These are phyloP conservation scores for Endotrypanum monterogeii DNA, from an alignment of 208 protist genomes.

Conservation along the genomic window DNA sequence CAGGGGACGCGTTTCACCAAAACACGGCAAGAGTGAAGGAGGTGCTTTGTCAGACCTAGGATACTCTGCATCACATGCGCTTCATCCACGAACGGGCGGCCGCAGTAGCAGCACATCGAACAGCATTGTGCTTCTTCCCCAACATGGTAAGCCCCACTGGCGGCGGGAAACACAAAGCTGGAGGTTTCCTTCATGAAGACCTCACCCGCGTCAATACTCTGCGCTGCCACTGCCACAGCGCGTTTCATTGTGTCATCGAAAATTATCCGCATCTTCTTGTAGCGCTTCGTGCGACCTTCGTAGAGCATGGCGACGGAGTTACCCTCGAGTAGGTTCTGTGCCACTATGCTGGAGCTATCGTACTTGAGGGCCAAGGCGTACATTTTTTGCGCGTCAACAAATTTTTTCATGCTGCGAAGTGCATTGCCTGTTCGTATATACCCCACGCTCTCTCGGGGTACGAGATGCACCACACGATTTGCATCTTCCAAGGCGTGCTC, in stretches of 20 bases:
- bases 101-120: slow-evolving; percentile 61
- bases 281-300: slow-evolving; percentile 40
- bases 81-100: slow-evolving; percentile 43
- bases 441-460: slow-evolving; percentile 56
- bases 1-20: slow-evolving; percentile 46
- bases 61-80: slow-evolving; percentile 34
- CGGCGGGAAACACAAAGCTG: slow-evolving; percentile 37
- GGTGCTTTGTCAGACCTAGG: slow-evolving; percentile 31
- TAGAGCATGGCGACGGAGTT: slow-evolving; percentile 77
- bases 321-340: slow-evolving; percentile 52
- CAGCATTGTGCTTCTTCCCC: slow-evolving; percentile 18
- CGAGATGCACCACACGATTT: slow-evolving; percentile 54
- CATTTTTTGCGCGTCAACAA: slow-evolving; percentile 63
- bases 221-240: slow-evolving; percentile 32
- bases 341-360: slow-evolving; percentile 40
- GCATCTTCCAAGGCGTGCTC: slow-evolving; percentile 64
- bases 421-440: slow-evolving; percentile 83
- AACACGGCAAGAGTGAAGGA: slow-evolving; percentile 46
- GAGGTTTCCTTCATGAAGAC: slow-evolving; percentile 44
- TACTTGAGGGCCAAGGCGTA: slow-evolving; percentile 60
- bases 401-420: slow-evolving; percentile 66
- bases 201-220: slow-evolving; percentile 30
- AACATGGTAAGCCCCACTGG: slow-evolving; percentile 11
- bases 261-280: slow-evolving; percentile 36
- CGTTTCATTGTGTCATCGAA: slow-evolving; percentile 40